Conservation (phyloP, 768 basidiomycete species). For the Pisolithus microcarpus region DNA sequence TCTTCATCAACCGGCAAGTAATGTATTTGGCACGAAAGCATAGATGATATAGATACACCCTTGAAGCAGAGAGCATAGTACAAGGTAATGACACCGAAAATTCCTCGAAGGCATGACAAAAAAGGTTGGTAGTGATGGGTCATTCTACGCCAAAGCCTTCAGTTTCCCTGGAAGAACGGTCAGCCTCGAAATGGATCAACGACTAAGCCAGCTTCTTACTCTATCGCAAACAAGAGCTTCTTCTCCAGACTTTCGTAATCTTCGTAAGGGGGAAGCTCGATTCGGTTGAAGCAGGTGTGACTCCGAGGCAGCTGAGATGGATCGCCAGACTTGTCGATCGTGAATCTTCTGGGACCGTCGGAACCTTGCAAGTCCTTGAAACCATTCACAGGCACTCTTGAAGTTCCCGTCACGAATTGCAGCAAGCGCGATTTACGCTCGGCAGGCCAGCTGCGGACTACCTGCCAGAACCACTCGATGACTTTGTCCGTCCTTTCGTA, state of each 20-base stretch:
- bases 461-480: conserved; percentile 96
- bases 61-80: neutral
- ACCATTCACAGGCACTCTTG: conserved; percentile 83
- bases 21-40: no score
- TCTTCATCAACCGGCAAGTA: no score
- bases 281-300: conserved; percentile 90
- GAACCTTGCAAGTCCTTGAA: conserved; percentile 94
- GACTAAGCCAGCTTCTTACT: conserved; percentile 39
- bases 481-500: conserved; percentile 82
- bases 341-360: conserved; percentile 87
- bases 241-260: conserved; percentile 82
- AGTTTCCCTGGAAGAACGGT: conserved; percentile 47
- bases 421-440: conserved; percentile 82
- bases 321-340: conserved; percentile 92
- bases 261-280: conserved; percentile 85
- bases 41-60: neutral
- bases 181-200: conserved; percentile 1
- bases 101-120: conserved; percentile 1
- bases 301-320: conserved; percentile 80
- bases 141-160: conserved; percentile 69
- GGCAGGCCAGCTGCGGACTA: conserved; percentile 81
- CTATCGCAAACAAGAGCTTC: conserved; percentile 78
- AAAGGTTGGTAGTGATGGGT: conserved; percentile 5
- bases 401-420: conserved; percentile 85
- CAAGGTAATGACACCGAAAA: neutral